Evolutionary conservation across 2,329 filamentous ascomycete genomes (phyloP), one percentile per base, ranked within the genome.

Genomic region (Tolypocladium tundrense): DNA sequence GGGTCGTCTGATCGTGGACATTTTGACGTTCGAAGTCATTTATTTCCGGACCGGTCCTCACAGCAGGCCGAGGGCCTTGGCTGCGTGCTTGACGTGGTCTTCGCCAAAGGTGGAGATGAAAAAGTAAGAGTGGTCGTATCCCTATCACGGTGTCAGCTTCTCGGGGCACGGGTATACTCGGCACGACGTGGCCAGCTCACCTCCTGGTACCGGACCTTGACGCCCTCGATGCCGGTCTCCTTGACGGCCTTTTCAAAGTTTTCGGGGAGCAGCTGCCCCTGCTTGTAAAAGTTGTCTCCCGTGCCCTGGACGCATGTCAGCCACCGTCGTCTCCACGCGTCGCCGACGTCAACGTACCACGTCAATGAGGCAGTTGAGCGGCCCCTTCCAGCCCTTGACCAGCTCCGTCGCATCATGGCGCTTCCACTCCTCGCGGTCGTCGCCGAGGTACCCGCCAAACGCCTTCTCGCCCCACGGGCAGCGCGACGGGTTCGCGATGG

Each of bases 401-500:
- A 99, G 79, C 79, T 97, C 92, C 0, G 92, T 95, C 6, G 94
- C 91, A 71, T 99, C 94, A 71, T 97, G 90, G 73, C 86, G 84
- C 72, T 88, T 88, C 91, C 94, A 97, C 73, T 82, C 86, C 60
- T 85, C 82, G 67, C 83, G 80, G 61, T 91, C 81, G 19, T 82
- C 84, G 21, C 94, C 93, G 52, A 99, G 83, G 77, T 99, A 99
- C 7, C 94, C 93, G 35, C 75, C 75, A 71, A 99, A 97, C 0
- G 94, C 94, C 82, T 99, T 99, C 73, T 96, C 81, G 37, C 94
- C 94, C 94, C 94, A 99, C 1, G 90, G 90, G 68, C 90, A 95
- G 64, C 87, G 84, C 61, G 80, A 79, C 1, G 93, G 94, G 77
- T 97, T 97, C 55, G 86, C 74, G 67, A 97, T 95, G 24, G 93